phyloP scores from a whole-genome alignment of 2,329 filamentous ascomycete genomes.

The Colletotrichum trifolii region DNA sequence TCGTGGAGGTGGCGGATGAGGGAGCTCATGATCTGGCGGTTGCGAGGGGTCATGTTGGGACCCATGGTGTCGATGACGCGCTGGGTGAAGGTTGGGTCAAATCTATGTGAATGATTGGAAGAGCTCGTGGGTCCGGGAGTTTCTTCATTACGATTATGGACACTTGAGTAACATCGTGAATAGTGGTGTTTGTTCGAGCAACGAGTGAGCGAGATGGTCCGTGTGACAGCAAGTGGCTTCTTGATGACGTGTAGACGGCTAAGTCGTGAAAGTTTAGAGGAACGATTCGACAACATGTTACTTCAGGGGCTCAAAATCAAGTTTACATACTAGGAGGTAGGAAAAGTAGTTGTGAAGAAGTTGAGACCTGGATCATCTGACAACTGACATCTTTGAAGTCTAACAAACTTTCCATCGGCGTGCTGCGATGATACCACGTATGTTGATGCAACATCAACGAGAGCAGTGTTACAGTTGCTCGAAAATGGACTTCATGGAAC shows the following conservation, averaged over 20 bases:
- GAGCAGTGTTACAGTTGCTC: neutral
- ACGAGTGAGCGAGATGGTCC: no score
- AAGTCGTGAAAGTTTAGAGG: neutral
- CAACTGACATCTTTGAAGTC: neutral
- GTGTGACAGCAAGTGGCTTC: no score
- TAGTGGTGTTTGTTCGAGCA: no score
- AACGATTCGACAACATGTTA: neutral
- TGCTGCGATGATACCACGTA: constrained; percentile 1
- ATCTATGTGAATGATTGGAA: constrained; percentile 51
- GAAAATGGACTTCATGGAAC: no score
- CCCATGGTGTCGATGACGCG: constrained; percentile 80
- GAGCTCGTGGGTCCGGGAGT: constrained; percentile 38
- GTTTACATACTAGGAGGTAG: neutral
- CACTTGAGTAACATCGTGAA: no score
- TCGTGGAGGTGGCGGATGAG: constrained; percentile 81
- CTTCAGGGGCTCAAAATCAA: no score
- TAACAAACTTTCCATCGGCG: constrained; percentile 8
- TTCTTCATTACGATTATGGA: no score
- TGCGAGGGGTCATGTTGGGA: constrained; percentile 73
- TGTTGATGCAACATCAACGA: neutral
- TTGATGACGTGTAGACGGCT: neutral
- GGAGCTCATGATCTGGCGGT: constrained; percentile 70
- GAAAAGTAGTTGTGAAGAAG: neutral
- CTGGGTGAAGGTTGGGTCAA: constrained; percentile 82
- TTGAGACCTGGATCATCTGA: no score